Evolutionary conservation across 768 basidiomycete species (phyloP).

Genomic region (Hygrocybe coccinea): DNA sequence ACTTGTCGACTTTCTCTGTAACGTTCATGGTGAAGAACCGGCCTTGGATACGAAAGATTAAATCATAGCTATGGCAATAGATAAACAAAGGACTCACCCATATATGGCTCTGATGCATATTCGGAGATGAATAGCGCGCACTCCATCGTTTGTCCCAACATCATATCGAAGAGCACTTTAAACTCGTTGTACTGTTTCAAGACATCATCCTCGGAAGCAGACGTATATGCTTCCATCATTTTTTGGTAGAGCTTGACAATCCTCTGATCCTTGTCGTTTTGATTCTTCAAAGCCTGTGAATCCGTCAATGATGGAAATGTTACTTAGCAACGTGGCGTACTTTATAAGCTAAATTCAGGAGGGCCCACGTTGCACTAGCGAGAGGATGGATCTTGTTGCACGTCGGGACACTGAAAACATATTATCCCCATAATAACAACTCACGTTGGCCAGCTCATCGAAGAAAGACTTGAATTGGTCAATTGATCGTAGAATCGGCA

Average conservation of each 20-base stretch:
- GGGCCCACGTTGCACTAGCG: too few species aligned
- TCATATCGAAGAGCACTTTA: slow-evolving; percentile 19
- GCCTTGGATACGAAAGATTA: not conserved
- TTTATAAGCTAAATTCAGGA: too few species aligned
- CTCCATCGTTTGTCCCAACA: slow-evolving; percentile 31
- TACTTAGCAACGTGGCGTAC: too few species aligned
- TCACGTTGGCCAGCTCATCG: too few species aligned
- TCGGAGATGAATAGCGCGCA: slow-evolving; percentile 33
- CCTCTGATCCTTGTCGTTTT: slow-evolving; percentile 22
- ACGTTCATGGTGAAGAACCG: not conserved
- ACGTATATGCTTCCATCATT: slow-evolving; percentile 29
- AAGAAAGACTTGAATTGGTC: too few species aligned
- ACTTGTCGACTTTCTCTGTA: not conserved
- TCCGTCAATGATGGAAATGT: not conserved
- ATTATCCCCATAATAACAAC: too few species aligned
- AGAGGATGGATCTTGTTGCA: too few species aligned
- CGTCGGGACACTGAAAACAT: too few species aligned
- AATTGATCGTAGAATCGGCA: too few species aligned
- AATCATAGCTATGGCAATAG: not conserved
- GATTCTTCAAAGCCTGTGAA: slow-evolving; percentile 24
- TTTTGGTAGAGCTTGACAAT: slow-evolving; percentile 21
- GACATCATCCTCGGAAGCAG: slow-evolving; percentile 24
- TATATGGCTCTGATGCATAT: slow-evolving; percentile 30
- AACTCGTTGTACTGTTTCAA: slow-evolving; percentile 26
- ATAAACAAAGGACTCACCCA: slow-evolving; percentile 17